Percentiles rank a stretch among this genome's conserved stretches.
Evolutionary conservation across 2,329 filamentous ascomycete genomes (phyloP).

Genomic region (Ceratocystis cubensis): DNA sequence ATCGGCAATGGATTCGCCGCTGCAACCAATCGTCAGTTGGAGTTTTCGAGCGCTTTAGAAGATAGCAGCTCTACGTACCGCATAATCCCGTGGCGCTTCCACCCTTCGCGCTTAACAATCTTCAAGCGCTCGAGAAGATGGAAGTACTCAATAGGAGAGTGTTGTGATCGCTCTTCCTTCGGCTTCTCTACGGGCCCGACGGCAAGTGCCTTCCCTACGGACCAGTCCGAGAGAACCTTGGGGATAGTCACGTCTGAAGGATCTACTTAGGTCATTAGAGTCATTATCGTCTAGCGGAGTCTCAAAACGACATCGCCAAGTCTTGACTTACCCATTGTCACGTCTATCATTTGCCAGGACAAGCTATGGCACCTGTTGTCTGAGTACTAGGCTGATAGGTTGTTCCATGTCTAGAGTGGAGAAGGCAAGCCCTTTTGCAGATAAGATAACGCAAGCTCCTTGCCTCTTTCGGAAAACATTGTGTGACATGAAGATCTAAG

Average conservation of each 20-base stretch:
- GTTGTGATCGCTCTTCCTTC: slow-evolving; percentile 47
- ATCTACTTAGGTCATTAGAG: slow-evolving; percentile 21
- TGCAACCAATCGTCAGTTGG: slow-evolving; percentile 24
- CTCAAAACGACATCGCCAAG: neutral
- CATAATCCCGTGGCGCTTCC: slow-evolving; percentile 73
- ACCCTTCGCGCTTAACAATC: slow-evolving; percentile 91
- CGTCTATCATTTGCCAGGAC: neutral
- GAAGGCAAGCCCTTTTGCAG: neutral
- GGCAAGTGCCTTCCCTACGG: slow-evolving; percentile 23
- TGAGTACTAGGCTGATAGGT: too few species aligned
- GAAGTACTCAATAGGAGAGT: slow-evolving; percentile 72
- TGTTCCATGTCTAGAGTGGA: neutral
- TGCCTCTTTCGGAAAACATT: neutral
- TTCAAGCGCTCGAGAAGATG: slow-evolving; percentile 89
- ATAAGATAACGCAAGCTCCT: neutral
- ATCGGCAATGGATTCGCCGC: slow-evolving; percentile 84
- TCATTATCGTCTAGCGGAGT: too few species aligned
- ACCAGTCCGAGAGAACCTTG: slow-evolving; percentile 24
- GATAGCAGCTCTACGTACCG: slow-evolving; percentile 30
- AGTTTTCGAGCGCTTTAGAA: neutral
- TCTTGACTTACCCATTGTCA: slow-evolving; percentile 5
- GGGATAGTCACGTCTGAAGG: slow-evolving; percentile 24
- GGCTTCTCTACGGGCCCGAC: slow-evolving; percentile 26
- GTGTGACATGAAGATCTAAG: neutral
- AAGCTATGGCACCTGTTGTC: neutral